Percentiles rank a stretch among this genome's conserved stretches.
Conservation (phyloP, 208 protist species). For the Kentomonas sorsogonicus region DNA sequence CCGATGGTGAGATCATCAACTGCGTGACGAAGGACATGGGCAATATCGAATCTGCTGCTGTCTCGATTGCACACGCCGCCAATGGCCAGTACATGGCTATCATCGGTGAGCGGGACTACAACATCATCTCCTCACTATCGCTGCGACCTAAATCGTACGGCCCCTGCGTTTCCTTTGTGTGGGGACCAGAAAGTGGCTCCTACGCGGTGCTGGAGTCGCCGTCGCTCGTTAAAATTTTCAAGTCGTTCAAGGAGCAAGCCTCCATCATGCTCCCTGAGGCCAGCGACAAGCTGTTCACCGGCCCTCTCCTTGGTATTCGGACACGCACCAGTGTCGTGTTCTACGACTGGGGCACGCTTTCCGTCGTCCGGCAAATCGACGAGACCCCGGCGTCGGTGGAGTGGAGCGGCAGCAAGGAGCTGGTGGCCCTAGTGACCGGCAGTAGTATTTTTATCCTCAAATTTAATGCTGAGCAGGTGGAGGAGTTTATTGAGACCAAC, state of each 20-base stretch:
- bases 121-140: constrained; percentile 96
- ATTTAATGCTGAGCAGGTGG: constrained; percentile 88
- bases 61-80: constrained; percentile 87
- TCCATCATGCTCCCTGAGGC: constrained; percentile 58
- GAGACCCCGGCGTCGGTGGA: constrained; percentile 81
- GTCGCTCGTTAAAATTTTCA: constrained; percentile 92
- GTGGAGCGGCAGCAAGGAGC: constrained; percentile 92
- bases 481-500: constrained; percentile 50
- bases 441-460: constrained; percentile 92
- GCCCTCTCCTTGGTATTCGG: constrained; percentile 89
- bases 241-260: constrained; percentile 94
- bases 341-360: constrained; percentile 96
- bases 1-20: constrained; percentile 69
- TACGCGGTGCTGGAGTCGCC: constrained; percentile 92
- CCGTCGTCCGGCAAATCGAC: constrained; percentile 94
- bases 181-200: constrained; percentile 81
- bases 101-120: constrained; percentile 97
- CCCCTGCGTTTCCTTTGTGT: constrained; percentile 94
- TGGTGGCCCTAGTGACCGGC: constrained; percentile 87
- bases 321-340: constrained; percentile 82
- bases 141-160: constrained; percentile 97
- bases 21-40: constrained; percentile 93
- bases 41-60: constrained; percentile 91
- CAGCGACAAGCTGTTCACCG: constrained; percentile 80
- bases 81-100: constrained; percentile 94